Base-by-base conservation (phyloP, 2,329 filamentous ascomycete genomes). In the Penicillium sumatraense region DNA sequence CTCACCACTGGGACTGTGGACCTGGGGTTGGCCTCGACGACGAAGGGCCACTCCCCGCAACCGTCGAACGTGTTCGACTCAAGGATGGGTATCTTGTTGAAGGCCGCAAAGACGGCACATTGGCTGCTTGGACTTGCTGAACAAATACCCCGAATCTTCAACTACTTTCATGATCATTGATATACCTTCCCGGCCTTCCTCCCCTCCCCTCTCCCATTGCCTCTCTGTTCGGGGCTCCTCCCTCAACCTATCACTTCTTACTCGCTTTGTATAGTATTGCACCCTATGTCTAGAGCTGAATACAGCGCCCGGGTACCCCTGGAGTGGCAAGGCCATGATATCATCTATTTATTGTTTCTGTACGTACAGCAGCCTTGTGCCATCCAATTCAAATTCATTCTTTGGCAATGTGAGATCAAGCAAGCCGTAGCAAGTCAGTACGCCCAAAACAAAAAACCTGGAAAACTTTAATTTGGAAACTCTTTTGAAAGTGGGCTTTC, bases 61-160 rank as follows among this genome's bases (percentile, higher is more conserved):
- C 88, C 53, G 88, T 99, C 18, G 93, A 98, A 76, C 86, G 85
- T 56, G 93, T 98, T 54, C 85, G 93, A 62, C 88, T 98, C 70
- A 91, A 91, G 75, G 95, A 99, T 68, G 95, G 95, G 0, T 99
- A 96, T 76, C 80, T 98, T 70, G 85, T 96, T 2, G 95, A 98
- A 75, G 95, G 95, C 33, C 85, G 95, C 61, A 87, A 84, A 66
- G 91, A 97, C 70, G 95, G 95, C 52, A 84, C 89, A 51, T 87
- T 99, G 26, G 95, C 93, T 35, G 89, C 96, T 48, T 99, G 95
- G 95, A 89, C 88, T 53, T 93, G 90, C 70, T 88, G 72, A 61
- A 60, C 9, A 21, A 33, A 27, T 52, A 35, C 36, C 14, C 13
- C 23, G 42, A 41, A 27, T 18, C 23, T 14, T 10, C n/a, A 16